These are phyloP conservation scores for Barnettozyma populi DNA, from an alignment of 805 yeast genomes.

Conservation along the genomic window DNA sequence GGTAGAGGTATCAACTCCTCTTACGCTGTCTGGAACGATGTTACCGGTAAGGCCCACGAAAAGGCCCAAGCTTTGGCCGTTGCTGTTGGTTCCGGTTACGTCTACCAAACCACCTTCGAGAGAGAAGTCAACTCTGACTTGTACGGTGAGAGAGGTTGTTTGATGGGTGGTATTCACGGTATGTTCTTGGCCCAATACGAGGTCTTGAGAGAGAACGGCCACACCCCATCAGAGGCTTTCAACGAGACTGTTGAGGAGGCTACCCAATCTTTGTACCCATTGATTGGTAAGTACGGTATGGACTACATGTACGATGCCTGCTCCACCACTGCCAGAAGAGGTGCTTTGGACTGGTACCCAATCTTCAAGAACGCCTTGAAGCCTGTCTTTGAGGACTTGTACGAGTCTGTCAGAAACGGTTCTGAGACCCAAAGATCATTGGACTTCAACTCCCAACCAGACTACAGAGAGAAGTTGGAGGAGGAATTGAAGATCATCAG, in stretches of 20 bases:
- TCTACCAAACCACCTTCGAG: slow-evolving; percentile 98
- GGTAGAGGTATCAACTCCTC: slow-evolving; percentile 99
- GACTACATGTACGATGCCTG: slow-evolving; percentile 99
- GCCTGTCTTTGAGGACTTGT: slow-evolving; percentile 96
- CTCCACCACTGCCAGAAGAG: slow-evolving; percentile 99
- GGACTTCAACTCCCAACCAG: slow-evolving; percentile 96
- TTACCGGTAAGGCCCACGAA: slow-evolving; percentile 98
- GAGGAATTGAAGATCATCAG: slow-evolving; percentile 89
- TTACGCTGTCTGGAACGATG: slow-evolving; percentile 99
- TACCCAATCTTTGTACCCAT: slow-evolving; percentile 98
- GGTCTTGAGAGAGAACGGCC: slow-evolving; percentile 99
- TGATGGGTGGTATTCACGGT: slow-evolving; percentile 99
- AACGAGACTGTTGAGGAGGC: slow-evolving; percentile 99
- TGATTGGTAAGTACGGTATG: slow-evolving; percentile 99
- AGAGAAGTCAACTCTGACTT: slow-evolving; percentile 98
- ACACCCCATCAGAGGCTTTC: slow-evolving; percentile 99
- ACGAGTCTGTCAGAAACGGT: slow-evolving; percentile 93
- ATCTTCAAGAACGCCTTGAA: slow-evolving; percentile 96
- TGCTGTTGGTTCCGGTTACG: slow-evolving; percentile 99
- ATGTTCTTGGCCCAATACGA: slow-evolving; percentile 99
- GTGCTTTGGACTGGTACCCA: slow-evolving; percentile 99
- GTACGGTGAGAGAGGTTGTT: slow-evolving; percentile 99
- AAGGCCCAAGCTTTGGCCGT: slow-evolving; percentile 97
- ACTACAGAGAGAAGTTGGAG: slow-evolving; percentile 96
- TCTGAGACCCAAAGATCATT: slow-evolving; percentile 96